These are phyloP conservation scores for Groenewaldozyma tartarivorans DNA, from an alignment of 805 yeast species.

Conservation along the genomic window DNA sequence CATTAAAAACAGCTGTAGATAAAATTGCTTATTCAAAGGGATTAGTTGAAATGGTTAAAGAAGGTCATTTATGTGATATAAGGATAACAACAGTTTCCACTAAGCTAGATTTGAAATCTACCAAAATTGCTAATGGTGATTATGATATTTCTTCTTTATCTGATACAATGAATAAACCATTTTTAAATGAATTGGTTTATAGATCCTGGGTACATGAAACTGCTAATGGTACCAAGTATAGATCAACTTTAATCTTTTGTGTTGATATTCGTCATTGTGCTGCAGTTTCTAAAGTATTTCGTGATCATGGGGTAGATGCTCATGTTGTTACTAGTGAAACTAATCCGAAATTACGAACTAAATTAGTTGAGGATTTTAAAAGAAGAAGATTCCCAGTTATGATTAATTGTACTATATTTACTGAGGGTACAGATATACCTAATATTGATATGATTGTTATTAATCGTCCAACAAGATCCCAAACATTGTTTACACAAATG, in stretches of 20 bases:
- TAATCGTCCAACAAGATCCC: conserved; percentile 73
- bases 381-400: conserved; percentile 58
- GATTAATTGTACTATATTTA: conserved; percentile 81
- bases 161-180: conserved; percentile 42
- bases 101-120: conserved; percentile 32
- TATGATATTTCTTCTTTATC: conserved; percentile 45
- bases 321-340: conserved; percentile 66
- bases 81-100: conserved; percentile 50
- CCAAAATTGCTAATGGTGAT: conserved; percentile 35
- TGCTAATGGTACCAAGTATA: conserved; percentile 29
- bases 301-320: conserved; percentile 53
- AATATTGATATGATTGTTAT: conserved; percentile 71
- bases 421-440: conserved; percentile 94
- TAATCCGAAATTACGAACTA: conserved; percentile 38
- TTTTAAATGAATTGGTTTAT: conserved; percentile 47
- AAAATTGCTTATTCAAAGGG: conserved; percentile 63
- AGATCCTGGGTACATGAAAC: conserved; percentile 40
- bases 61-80: conserved; percentile 62
- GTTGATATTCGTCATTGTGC: conserved; percentile 63
- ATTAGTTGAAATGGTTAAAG: conserved; percentile 54
- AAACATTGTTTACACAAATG: conserved; percentile 71
- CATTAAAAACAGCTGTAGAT: conserved; percentile 54
- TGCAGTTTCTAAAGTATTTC: conserved; percentile 43
- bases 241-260: conserved; percentile 68
- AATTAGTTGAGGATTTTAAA: conserved; percentile 48